Evolutionary conservation across 768 basidiomycete species (phyloP), one percentile per base, ranked within the genome.

Genomic region (Cyathus striatus): DNA sequence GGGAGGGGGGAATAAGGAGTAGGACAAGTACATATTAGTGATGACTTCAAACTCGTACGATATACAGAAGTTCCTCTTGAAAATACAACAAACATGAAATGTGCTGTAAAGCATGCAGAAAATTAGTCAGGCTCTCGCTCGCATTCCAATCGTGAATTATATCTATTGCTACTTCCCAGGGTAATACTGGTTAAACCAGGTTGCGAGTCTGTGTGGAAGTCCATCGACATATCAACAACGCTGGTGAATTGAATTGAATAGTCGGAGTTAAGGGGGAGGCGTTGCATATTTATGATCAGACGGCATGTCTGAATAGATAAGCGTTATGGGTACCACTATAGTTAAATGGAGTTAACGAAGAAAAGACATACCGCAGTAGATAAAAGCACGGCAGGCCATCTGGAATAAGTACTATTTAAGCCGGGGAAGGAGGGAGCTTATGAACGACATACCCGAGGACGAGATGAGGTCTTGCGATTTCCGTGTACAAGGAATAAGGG

Each of bases 341-440:
- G n/a, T n/a, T n/a, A n/a, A n/a, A 16, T 16, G 14, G 16, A 16
- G 13, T n/a, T 21, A 20, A 16, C 13, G 27, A 12, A 20, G 23
- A 34, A 32, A 17, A 7, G n/a, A 40, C 45, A 17, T 24, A 53
- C 51, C 13, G 44, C 45, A 23, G 51, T 34, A 12, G 52, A 54
- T 27, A 54, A 40, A 23, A 54, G 23, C 27, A 43, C 40, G 18
- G 49, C 49, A 10, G 52, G 52, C 49, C 49, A 47, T 18, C 52
- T 53, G 33, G n/a, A 6, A 24, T 10, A n/a, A 23, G 25, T n/a
- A 23, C n/a, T 24, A 23, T 26, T 33, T 10, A 21, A 22, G 20
- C 14, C 22, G 9, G 27, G 14, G 36, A 34, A 16, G 20, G 14
- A 26, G 6, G 5, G 39, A 24, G n/a, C 36, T 16, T 18, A n/a